Evolutionary conservation across 73 alveolate species (phyloP).

Genomic region (Paraurostyla sp.): DNA sequence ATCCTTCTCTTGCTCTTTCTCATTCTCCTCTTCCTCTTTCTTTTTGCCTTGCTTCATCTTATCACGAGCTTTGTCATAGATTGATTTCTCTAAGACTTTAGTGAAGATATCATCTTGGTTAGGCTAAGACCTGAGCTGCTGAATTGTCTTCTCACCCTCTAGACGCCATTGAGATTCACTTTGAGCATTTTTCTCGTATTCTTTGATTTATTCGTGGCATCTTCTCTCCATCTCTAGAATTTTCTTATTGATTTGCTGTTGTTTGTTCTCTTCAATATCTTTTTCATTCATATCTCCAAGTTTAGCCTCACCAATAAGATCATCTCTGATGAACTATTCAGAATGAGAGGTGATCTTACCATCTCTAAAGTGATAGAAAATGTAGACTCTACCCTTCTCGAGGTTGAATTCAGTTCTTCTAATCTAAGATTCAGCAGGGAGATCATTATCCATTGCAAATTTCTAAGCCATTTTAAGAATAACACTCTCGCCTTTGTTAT

Average conservation of each 20-base stretch:
- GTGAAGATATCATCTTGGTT: slow-evolving; percentile 57
- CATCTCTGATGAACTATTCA: slow-evolving; percentile 59
- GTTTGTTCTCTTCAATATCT: slow-evolving; percentile 67
- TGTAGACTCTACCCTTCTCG: slow-evolving; percentile 61
- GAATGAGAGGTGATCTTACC: slow-evolving; percentile 69
- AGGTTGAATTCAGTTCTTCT: slow-evolving; percentile 81
- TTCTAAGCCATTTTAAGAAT: slow-evolving; percentile 82
- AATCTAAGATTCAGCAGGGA: slow-evolving; percentile 83
- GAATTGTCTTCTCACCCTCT: slow-evolving; percentile 57
- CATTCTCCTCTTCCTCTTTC: slow-evolving; percentile 82
- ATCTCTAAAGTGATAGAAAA: slow-evolving; percentile 66
- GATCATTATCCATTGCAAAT: slow-evolving; percentile 76
- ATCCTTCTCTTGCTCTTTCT: slow-evolving; percentile 81
- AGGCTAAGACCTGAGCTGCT: slow-evolving; percentile 10
- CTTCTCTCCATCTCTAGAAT: slow-evolving; percentile 81
- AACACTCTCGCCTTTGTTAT: slow-evolving; percentile 58
- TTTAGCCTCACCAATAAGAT: slow-evolving; percentile 57
- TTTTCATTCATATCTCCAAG: slow-evolving; percentile 66
- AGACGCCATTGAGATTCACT: slow-evolving; percentile 66
- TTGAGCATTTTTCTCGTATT: slow-evolving; percentile 73
- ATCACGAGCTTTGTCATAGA: slow-evolving; percentile 89
- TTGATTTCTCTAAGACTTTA: slow-evolving; percentile 81
- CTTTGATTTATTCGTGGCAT: slow-evolving; percentile 80
- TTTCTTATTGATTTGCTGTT: slow-evolving; percentile 65
- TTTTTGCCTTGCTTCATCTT: slow-evolving; percentile 83